Evolutionary conservation across 1,284 basidiomycete species (phyloP).

Genomic region (Ceratobasidium sp.): DNA sequence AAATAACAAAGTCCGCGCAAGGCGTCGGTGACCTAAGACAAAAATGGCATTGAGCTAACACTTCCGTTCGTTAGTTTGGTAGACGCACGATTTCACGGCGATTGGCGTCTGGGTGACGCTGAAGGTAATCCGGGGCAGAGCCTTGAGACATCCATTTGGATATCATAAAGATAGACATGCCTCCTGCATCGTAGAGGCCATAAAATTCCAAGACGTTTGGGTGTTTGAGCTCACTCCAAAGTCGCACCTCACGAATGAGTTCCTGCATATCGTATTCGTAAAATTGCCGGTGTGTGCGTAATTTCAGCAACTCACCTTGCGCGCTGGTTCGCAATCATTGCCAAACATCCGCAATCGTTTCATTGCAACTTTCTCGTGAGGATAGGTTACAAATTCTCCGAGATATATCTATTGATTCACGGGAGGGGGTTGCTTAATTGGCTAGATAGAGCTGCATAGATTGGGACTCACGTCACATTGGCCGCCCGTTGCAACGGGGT

Average conservation of each 20-base stretch:
- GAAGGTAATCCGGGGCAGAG: constrained; percentile 37
- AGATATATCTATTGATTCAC: constrained; percentile 20
- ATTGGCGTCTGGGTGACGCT: constrained; percentile 31
- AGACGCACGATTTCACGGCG: constrained; percentile 18
- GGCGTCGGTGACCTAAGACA: constrained; percentile 24
- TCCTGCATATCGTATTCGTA: not conserved
- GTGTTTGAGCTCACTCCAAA: constrained; percentile 34
- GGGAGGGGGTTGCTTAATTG: too few species aligned
- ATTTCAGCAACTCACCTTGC: constrained; percentile 16
- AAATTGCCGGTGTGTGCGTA: not conserved
- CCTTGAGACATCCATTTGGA: constrained; percentile 41
- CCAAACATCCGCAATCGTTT: constrained; percentile 19
- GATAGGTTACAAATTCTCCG: constrained; percentile 32
- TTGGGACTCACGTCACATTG: constrained; percentile 36
- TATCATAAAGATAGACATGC: constrained; percentile 38
- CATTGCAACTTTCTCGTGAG: constrained; percentile 42
- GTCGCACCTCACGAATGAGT: constrained; percentile 39
- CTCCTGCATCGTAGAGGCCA: constrained; percentile 28
- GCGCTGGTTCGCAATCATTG: constrained; percentile 12
- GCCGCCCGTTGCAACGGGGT: constrained; percentile 36
- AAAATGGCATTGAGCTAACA: not conserved
- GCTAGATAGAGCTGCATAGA: not conserved
- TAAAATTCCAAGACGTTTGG: constrained; percentile 38
- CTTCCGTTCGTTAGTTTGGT: too few species aligned
- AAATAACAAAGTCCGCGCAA: constrained; percentile 38